Percentiles rank a stretch among this genome's conserved stretches.
Evolutionary conservation across 2,329 filamentous ascomycete genomes (phyloP).

Genomic region (Aspergillus pseudoglaucus): DNA sequence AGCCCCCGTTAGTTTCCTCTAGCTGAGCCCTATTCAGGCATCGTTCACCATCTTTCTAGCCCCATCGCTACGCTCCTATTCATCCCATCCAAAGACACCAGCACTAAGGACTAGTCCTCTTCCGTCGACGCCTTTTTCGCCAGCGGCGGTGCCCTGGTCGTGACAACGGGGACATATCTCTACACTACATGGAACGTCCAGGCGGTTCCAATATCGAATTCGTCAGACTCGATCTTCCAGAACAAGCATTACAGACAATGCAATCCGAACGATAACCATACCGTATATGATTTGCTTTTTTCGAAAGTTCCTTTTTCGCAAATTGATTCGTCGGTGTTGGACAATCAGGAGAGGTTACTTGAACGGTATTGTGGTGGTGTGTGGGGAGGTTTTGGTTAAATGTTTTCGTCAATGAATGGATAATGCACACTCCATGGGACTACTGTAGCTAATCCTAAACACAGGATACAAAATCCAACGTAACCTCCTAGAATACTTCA

Average conservation of each 20-base stretch:
- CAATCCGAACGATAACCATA: slow-evolving; percentile 7
- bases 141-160: no score
- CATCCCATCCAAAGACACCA: no score
- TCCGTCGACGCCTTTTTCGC: no score
- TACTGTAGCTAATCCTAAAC: not conserved
- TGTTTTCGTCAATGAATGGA: not conserved
- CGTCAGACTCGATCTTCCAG: not conserved
- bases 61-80: no score
- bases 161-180: not conserved
- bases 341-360: not conserved
- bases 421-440: no score
- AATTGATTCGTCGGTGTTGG: slow-evolving; percentile 2
- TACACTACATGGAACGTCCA: not conserved
- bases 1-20: no score
- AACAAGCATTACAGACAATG: not conserved
- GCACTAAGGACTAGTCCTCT: no score
- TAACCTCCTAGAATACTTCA: not conserved
- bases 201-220: not conserved
- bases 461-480: slow-evolving; percentile 3
- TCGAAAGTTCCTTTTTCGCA: slow-evolving; percentile 1
- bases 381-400: slow-evolving; percentile 5
- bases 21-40: no score
- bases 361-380: slow-evolving; percentile 6
- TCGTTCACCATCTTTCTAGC: no score
- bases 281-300: slow-evolving; percentile 5